Evolutionary conservation across 306 rosid genomes (phyloP).

Genomic region (Lathyrus tuberosus): DNA sequence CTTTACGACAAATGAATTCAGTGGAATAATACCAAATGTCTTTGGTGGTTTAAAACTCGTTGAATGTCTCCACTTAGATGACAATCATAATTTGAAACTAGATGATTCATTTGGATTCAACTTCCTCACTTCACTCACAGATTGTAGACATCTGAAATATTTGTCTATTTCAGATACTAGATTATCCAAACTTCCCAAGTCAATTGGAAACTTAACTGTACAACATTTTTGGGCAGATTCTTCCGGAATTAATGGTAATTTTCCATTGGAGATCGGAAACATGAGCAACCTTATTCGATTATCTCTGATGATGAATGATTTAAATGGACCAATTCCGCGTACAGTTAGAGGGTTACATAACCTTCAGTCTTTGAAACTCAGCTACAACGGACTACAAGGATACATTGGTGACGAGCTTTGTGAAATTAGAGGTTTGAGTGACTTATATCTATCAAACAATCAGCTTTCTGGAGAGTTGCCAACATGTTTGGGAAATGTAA

Average conservation of each 20-base stretch:
- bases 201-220: slow-evolving; percentile 36
- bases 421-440: slow-evolving; percentile 26
- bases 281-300: slow-evolving; percentile 24
- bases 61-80: neutral
- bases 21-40: slow-evolving; percentile 9
- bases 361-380: slow-evolving; percentile 36
- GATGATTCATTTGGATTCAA: slow-evolving; percentile 18
- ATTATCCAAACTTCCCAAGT: slow-evolving; percentile 24
- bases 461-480: slow-evolving; percentile 40
- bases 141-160: neutral
- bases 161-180: neutral
- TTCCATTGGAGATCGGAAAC: slow-evolving; percentile 40
- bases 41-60: slow-evolving; percentile 21
- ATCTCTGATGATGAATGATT: slow-evolving; percentile 5
- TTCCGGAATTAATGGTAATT: neutral
- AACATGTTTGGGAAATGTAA: slow-evolving; percentile 43
- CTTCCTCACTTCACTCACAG: slow-evolving; percentile 26
- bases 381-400: slow-evolving; percentile 34
- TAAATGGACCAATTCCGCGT: slow-evolving; percentile 37
- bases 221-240: neutral
- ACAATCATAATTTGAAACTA: slow-evolving; percentile 1
- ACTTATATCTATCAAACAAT: slow-evolving; percentile 9
- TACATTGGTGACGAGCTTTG: slow-evolving; percentile 36
- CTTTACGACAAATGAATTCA: neutral
- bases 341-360: slow-evolving; percentile 26